Evolutionary conservation across 2,329 filamentous ascomycete genomes (phyloP).

Genomic region (Aspergillus aculeatinus): DNA sequence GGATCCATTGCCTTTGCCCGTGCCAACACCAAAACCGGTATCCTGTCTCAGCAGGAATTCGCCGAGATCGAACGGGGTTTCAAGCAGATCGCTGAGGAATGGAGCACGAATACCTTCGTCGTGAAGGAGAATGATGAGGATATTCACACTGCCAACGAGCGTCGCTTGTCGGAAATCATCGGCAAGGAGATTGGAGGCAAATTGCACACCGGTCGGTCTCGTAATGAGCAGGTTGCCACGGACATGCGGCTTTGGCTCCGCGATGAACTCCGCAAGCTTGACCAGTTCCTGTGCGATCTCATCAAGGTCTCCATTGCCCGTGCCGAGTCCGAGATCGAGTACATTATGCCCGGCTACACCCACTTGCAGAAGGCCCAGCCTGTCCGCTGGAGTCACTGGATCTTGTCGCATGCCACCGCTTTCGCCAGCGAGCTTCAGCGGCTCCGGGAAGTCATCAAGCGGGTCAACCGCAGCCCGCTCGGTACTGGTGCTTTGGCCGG

Average conservation of each 20-base stretch:
- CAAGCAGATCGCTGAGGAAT: slow-evolving; percentile 51
- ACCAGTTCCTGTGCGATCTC: slow-evolving; percentile 66
- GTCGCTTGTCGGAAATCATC: slow-evolving; percentile 76
- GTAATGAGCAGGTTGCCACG: slow-evolving; percentile 87
- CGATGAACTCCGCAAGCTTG: slow-evolving; percentile 69
- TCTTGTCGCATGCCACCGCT: slow-evolving; percentile 70
- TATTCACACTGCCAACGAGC: slow-evolving; percentile 71
- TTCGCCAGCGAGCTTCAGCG: slow-evolving; percentile 76
- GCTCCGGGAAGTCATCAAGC: slow-evolving; percentile 67
- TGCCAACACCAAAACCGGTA: slow-evolving; percentile 72
- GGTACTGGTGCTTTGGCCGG: slow-evolving; percentile 77
- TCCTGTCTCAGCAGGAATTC: slow-evolving; percentile 73
- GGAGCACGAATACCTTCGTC: slow-evolving; percentile 40
- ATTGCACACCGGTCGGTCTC: slow-evolving; percentile 81
- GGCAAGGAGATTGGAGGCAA: slow-evolving; percentile 83
- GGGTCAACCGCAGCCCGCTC: slow-evolving; percentile 71
- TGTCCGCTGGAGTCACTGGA: slow-evolving; percentile 78
- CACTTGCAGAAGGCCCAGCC: slow-evolving; percentile 82
- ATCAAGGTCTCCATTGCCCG: slow-evolving; percentile 67
- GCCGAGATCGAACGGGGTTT: slow-evolving; percentile 71
- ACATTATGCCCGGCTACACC: slow-evolving; percentile 85
- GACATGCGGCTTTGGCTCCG: slow-evolving; percentile 90
- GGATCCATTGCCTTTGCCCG: slow-evolving; percentile 79
- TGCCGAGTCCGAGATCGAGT: slow-evolving; percentile 72
- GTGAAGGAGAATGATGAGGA: slow-evolving; percentile 51